phyloP scores from a whole-genome alignment of 106 monocot genomes.

The Dioscorea zingiberensis region DNA sequence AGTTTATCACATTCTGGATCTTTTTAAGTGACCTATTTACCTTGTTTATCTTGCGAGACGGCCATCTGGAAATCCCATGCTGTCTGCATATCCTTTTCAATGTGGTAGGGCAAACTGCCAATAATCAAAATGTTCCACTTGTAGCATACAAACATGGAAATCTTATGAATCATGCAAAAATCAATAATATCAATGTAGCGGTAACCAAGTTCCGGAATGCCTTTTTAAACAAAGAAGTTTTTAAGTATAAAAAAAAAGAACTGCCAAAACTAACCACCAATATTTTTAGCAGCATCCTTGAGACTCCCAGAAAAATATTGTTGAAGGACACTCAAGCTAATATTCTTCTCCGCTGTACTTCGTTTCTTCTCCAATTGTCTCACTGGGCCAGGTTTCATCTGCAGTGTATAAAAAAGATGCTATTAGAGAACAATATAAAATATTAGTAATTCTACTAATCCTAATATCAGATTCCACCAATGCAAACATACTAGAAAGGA shows the following conservation, averaged over 20 bases:
- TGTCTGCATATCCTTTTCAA: slow-evolving; percentile 93
- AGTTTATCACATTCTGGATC: slow-evolving; percentile 85
- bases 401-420: slow-evolving; percentile 3
- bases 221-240: too few species aligned
- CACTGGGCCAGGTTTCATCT: slow-evolving; percentile 27
- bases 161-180: too few species aligned
- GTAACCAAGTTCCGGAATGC: too few species aligned
- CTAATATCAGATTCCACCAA: too few species aligned
- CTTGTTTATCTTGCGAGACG: slow-evolving; percentile 97
- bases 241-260: background rate
- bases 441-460: background rate
- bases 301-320: slow-evolving; percentile 93
- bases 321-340: slow-evolving; percentile 85
- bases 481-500: too few species aligned
- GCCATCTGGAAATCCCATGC: slow-evolving; percentile 93
- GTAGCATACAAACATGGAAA: too few species aligned
- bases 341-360: slow-evolving; percentile 65
- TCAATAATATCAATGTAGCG: too few species aligned
- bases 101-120: slow-evolving; percentile 92
- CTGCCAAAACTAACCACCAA: slow-evolving; percentile 56
- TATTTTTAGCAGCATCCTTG: slow-evolving; percentile 85
- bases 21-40: slow-evolving; percentile 86
- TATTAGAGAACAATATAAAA: background rate
- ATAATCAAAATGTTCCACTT: background rate
- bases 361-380: slow-evolving; percentile 51